A percentile compares a stretch with the other conserved stretches of the same genome.
These are phyloP conservation scores for Oxytropis ochrocephala DNA, from an alignment of 306 rosid genomes.

Conservation along the genomic window DNA sequence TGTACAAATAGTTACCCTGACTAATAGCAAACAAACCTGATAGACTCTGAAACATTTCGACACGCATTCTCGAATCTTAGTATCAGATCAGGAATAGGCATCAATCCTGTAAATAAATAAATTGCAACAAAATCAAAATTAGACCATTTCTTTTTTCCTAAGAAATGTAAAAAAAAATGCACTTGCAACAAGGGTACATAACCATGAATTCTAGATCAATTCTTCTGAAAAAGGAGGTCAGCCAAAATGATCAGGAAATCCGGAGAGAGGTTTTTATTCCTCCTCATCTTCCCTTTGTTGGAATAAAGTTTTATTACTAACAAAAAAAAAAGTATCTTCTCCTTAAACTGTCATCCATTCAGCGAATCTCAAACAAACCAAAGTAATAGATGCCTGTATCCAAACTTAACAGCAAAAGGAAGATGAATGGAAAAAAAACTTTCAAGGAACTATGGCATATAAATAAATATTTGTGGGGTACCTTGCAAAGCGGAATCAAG, in stretches of 20 bases:
- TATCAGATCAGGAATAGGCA: conserved; percentile 79
- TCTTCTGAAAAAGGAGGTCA: neutral
- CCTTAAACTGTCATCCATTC: neutral
- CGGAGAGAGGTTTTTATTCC: neutral
- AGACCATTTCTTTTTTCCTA: neutral
- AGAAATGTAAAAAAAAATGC: neutral
- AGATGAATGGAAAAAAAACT: neutral
- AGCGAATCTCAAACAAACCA: conserved; percentile 7
- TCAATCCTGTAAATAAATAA: conserved; percentile 53
- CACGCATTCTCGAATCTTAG: conserved; percentile 66
- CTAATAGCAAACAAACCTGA: conserved; percentile 48
- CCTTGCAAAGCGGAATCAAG: conserved; percentile 88
- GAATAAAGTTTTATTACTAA: neutral
- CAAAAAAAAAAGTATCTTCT: neutral
- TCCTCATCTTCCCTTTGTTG: neutral
- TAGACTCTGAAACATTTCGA: conserved; percentile 70
- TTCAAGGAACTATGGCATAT: neutral
- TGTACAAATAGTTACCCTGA: neutral
- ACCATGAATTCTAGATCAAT: conserved; percentile 5
- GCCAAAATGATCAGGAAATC: conserved; percentile 14
- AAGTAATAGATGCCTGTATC: neutral
- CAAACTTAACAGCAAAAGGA: conserved; percentile 1
- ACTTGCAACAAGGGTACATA: neutral
- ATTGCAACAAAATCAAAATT: neutral
- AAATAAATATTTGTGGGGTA: conserved; percentile 27